Percentiles rank a stretch among this genome's conserved stretches.
phyloP scores from a whole-genome alignment of 129 eudicot species.

The Chrysanthemum lavandulifolium region DNA sequence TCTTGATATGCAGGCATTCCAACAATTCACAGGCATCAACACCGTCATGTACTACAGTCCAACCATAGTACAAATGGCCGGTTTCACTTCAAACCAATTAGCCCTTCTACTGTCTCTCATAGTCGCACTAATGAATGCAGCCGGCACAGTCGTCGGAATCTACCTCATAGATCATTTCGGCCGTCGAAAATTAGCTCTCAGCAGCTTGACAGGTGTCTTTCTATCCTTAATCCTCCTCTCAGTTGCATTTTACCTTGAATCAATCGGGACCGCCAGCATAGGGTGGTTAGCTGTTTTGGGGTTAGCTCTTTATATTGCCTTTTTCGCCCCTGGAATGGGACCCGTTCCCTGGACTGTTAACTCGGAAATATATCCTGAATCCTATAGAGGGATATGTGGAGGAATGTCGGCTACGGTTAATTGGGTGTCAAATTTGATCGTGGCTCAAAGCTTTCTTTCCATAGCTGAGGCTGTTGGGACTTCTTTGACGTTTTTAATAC shows the following conservation, averaged over 20 bases:
- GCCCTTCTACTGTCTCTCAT: constrained; percentile 67
- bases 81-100: constrained; percentile 64
- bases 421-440: constrained; percentile 86
- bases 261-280: constrained; percentile 45
- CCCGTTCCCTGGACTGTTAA: constrained; percentile 86
- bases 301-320: constrained; percentile 53
- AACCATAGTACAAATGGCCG: constrained; percentile 71
- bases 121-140: constrained; percentile 62
- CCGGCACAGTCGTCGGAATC: constrained; percentile 69
- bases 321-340: constrained; percentile 86
- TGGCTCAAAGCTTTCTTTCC: constrained; percentile 80
- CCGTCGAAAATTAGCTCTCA: constrained; percentile 57
- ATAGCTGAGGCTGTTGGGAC: constrained; percentile 68
- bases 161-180: constrained; percentile 63
- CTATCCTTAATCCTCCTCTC: constrained; percentile 56
- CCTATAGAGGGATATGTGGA: constrained; percentile 69
- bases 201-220: constrained; percentile 57
- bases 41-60: constrained; percentile 86
- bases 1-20: constrained; percentile 49
- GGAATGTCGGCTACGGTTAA: constrained; percentile 96
- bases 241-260: constrained; percentile 44
- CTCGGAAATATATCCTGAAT: constrained; percentile 68
- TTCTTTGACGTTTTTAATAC: constrained; percentile 64
- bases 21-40: constrained; percentile 77
- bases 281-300: constrained; percentile 67